Evolutionary conservation across 805 yeast species (phyloP), one percentile per base, ranked within the genome.

Genomic region (Debaryomyces hansenii): DNA sequence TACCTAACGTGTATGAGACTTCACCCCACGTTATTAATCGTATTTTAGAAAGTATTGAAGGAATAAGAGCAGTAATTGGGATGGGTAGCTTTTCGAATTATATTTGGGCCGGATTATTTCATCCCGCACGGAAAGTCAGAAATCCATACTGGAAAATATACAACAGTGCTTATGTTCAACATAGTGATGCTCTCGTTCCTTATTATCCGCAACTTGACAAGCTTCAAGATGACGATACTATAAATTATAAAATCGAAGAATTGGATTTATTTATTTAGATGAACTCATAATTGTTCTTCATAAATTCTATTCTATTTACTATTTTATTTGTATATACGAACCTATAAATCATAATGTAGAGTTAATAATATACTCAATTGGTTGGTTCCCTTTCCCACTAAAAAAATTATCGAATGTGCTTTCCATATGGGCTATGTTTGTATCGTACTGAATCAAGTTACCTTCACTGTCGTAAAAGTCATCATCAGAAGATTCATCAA

Each of bases 1-100:
- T 90, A 66, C 99, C 99, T 1, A 94, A 94, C 62, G 73, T 94
- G 2, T 90, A 82, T 61, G 99, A 92, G 63, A 87, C 96, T 0
- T 90, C 97, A 0, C 98, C 98, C 0, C 99, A 94, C 64, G 97
- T 91, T 11, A 90, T 91, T 46, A 76, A 72, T 8, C 79, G 98
- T 53, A 83, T 94, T 1, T 52, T 87, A 40, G 97, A 90, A 45
- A 86, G 91, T 44, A 71, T 94, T 21, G 90, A 87, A 48, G 85
- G 88, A 1, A 60, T 90, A 21, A 72, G 92, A 31, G 69, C 77
- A 39, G 85, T 85, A 0, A 62, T 91, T 11, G 99, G 99, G 0
- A 75, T 80, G 4, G 97, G 96, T 0, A 57, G 82, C 1, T 72
- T 86, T 45, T 62, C 86, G 75, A 83, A 87, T 55, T 94, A 94